These are phyloP conservation scores for Anisogramma anomala DNA, from an alignment of 2,329 filamentous ascomycete genomes.

Conservation along the genomic window DNA sequence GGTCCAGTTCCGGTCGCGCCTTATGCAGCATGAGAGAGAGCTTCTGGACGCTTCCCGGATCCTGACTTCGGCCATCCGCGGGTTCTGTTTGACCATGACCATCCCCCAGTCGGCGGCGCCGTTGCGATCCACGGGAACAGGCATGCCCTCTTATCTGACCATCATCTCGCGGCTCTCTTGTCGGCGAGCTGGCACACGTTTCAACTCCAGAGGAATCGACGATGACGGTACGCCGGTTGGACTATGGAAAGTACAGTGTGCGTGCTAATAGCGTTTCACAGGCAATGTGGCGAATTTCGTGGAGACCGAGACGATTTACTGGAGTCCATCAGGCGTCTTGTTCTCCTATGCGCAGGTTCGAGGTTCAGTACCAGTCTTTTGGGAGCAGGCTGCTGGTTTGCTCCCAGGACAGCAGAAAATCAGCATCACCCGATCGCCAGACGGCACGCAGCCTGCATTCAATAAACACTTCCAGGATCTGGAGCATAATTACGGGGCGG, in stretches of 20 bases:
- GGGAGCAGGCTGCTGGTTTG: conserved; percentile 84
- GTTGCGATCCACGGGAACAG: conserved; percentile 51
- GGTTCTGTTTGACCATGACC: conserved; percentile 78
- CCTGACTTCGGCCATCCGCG: conserved; percentile 84
- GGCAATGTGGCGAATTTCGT: conserved; percentile 95
- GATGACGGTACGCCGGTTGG: conserved; percentile 50
- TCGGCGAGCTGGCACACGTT: conserved; percentile 80
- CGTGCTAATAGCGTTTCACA: not conserved
- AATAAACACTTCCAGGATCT: conserved; percentile 89
- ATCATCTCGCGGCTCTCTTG: conserved; percentile 88
- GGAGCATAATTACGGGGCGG: conserved; percentile 73
- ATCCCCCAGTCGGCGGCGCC: conserved; percentile 69
- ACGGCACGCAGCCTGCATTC: conserved; percentile 89
- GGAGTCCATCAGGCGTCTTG: conserved; percentile 62
- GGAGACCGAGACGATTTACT: conserved; percentile 91
- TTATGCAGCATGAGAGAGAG: conserved; percentile 62
- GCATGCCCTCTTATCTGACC: conserved; percentile 72
- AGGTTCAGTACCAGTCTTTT: conserved; percentile 91
- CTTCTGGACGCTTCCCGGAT: conserved; percentile 79
- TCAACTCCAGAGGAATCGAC: conserved; percentile 95
- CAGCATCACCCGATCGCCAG: conserved; percentile 71
- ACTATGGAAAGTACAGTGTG: not conserved
- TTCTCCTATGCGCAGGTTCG: conserved; percentile 92
- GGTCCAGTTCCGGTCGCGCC: conserved; percentile 73
- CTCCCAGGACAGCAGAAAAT: conserved; percentile 93